Percentiles rank a stretch among this genome's conserved stretches.
These are phyloP conservation scores for Penicillium hordei DNA, from an alignment of 2,329 filamentous ascomycete genomes.

Conservation along the genomic window DNA sequence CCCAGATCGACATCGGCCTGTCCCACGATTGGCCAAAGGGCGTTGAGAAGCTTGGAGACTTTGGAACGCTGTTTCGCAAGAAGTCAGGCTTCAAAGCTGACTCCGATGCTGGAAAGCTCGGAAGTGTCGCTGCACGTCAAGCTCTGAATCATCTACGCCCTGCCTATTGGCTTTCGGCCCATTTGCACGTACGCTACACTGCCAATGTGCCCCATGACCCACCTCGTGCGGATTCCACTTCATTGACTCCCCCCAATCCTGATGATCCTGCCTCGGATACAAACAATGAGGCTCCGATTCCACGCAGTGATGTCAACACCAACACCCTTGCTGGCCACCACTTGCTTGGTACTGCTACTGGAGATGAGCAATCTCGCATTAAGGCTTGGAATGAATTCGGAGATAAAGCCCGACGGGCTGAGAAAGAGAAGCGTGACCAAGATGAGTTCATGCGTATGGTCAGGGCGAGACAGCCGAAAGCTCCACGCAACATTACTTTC, in stretches of 20 bases:
- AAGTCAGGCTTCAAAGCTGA: slow-evolving; percentile 78
- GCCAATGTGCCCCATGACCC: slow-evolving; percentile 57
- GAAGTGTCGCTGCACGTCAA: slow-evolving; percentile 74
- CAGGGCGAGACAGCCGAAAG: background rate
- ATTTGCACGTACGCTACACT: slow-evolving; percentile 84
- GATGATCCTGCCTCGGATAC: background rate
- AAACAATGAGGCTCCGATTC: background rate
- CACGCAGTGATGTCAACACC: background rate
- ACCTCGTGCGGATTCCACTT: slow-evolving; percentile 17
- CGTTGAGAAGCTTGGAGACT: slow-evolving; percentile 76
- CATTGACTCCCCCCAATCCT: background rate
- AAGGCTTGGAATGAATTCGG: slow-evolving; percentile 45
- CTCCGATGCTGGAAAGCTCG: slow-evolving; percentile 71
- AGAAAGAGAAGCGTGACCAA: slow-evolving; percentile 10
- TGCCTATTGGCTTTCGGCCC: slow-evolving; percentile 87
- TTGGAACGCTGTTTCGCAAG: slow-evolving; percentile 63
- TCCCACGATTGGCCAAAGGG: slow-evolving; percentile 94
- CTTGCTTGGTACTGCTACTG: background rate
- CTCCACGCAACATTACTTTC: background rate
- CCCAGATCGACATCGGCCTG: slow-evolving; percentile 84
- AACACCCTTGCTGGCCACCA: background rate
- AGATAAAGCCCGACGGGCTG: slow-evolving; percentile 18
- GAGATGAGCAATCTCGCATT: slow-evolving; percentile 19
- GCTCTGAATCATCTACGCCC: slow-evolving; percentile 81
- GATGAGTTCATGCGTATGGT: background rate